Evolutionary conservation across 352 stramenopile genomes (phyloP).

Genomic region (Pythium rishiriense): DNA sequence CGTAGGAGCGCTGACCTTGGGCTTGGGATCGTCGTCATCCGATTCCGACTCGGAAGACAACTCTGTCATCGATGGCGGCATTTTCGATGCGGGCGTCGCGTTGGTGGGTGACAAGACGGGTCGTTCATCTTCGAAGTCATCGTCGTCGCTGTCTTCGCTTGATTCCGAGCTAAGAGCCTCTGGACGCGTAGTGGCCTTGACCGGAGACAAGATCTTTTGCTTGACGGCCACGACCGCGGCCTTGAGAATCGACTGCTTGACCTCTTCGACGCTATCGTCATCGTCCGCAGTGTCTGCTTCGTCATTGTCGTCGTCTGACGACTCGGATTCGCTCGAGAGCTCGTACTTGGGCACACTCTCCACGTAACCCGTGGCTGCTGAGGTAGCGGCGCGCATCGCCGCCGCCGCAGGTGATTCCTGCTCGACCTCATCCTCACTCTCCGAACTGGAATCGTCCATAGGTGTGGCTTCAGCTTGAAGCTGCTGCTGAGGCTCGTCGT

Average conservation of each 20-base stretch:
- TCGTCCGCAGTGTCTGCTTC: slow-evolving; percentile 29
- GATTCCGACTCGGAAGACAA: slow-evolving; percentile 25
- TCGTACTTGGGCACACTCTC: slow-evolving; percentile 62
- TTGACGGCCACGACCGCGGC: slow-evolving; percentile 9
- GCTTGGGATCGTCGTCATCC: slow-evolving; percentile 30
- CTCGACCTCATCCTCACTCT: slow-evolving; percentile 21
- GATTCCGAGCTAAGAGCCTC: slow-evolving; percentile 39
- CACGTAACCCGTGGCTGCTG: slow-evolving; percentile 35
- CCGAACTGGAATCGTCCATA: background rate
- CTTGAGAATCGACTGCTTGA: slow-evolving; percentile 22
- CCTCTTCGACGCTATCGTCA: slow-evolving; percentile 22
- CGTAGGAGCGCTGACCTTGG: background rate
- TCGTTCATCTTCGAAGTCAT: slow-evolving; percentile 33
- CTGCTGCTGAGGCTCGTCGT: background rate
- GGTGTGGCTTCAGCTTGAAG: background rate
- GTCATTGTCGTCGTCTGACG: slow-evolving; percentile 31
- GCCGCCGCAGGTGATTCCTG: slow-evolving; percentile 6
- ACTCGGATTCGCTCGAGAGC: slow-evolving; percentile 56
- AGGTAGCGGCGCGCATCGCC: slow-evolving; percentile 13
- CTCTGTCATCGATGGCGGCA: background rate
- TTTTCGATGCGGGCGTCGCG: background rate
- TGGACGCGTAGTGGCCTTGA: background rate
- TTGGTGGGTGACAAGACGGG: slow-evolving; percentile 13
- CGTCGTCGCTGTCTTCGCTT: slow-evolving; percentile 38
- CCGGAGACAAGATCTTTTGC: background rate